Evolutionary conservation across 148 eudicot genomes (phyloP), one percentile per base, ranked within the genome.

Genomic region (Selenicereus undatus): DNA sequence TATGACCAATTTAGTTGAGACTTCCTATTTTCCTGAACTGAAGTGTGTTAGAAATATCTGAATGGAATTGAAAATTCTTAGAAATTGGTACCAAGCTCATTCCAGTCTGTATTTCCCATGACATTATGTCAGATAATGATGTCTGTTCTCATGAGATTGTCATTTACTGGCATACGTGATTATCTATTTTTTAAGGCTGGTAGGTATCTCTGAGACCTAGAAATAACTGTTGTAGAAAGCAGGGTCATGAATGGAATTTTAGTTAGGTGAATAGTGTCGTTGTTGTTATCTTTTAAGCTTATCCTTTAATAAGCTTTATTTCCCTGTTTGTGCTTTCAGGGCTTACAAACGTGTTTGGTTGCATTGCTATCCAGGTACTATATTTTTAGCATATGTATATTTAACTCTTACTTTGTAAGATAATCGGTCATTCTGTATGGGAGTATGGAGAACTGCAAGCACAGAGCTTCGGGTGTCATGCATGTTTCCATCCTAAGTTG

Each of bases 341-440:
- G 94, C 36, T 83, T 93, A 80, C 95, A 89, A 86, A 89, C 93
- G 62, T 91, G 95, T 87, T 84, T 89, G 74, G 91, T 91, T 82
- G 93, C 94, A 74, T 79, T 93, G 66, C 79, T 93, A 54, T 90
- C 94, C 68, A 90, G 97, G 95, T 93, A 84, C 71, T 66, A 66
- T 27, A 12, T 42, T 20, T 78, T 54, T 76, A 58, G 43, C 27
- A 65, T 30, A 8, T 66, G 71, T 51, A 50, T 70, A 20, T 75
- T 58, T 68, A 17, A 29, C 80, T 27, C 39, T 60, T 51, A 51
- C 35, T 35, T 26, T 9, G 14, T 27, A 3, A 75, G 7, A 69
- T 35, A 69, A 39, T 72, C 29, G 42, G 16, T 71, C 27, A 60
- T 9, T 68, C 36, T 62, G 11, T 36, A 22, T 16, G 54, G 64